Conservation (phyloP, 306 rosid genomes). For the Oxytropis ochrocephala region DNA sequence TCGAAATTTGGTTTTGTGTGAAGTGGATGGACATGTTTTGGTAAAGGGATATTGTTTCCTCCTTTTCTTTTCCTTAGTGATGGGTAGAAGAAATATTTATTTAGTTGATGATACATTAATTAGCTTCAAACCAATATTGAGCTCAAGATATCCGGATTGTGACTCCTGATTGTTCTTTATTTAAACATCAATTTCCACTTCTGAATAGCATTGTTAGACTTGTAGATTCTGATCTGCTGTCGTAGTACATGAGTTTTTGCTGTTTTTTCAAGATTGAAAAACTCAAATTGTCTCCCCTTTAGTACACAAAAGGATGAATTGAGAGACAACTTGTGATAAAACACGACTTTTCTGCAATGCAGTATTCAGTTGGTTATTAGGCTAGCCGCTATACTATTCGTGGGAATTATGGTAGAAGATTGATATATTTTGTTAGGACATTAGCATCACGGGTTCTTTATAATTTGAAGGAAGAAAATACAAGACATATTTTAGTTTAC, state of each 20-base stretch:
- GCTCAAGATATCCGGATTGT: not conserved
- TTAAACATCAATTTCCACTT: not conserved
- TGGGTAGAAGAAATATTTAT: not conserved
- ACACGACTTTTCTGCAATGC: not conserved
- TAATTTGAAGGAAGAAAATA: conserved; percentile 6
- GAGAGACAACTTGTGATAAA: conserved; percentile 2
- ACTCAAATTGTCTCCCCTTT: not conserved
- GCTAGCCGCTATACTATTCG: not conserved
- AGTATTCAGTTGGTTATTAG: not conserved
- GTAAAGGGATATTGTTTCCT: not conserved
- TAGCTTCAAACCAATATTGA: not conserved
- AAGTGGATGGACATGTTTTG: not conserved
- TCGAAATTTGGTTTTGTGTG: not conserved
- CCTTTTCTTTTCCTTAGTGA: not conserved
- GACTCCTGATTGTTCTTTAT: not conserved
- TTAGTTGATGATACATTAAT: not conserved
- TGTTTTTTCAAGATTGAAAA: not conserved
- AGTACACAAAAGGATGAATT: not conserved
- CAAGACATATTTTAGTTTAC: not conserved
- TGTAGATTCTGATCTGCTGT: not conserved
- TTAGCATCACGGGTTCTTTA: not conserved
- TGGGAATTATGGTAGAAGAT: not conserved
- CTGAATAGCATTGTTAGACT: not conserved
- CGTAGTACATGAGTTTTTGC: not conserved
- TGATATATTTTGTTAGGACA: not conserved